Evolutionary conservation across 2,329 filamentous ascomycete genomes (phyloP).

Genomic region (Amphichorda felina): DNA sequence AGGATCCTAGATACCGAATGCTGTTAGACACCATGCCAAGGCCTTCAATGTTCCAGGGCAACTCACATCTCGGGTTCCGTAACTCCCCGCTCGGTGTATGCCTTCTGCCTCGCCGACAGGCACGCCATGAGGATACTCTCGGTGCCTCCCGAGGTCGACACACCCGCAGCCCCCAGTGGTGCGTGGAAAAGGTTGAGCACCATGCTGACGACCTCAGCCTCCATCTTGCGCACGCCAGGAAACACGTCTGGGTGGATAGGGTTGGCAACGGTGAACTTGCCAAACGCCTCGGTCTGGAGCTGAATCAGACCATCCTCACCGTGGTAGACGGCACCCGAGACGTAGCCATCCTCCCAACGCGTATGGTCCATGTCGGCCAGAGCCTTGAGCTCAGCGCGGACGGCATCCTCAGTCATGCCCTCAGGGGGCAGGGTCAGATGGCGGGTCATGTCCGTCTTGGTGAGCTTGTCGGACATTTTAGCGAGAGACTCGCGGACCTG

Average conservation of each 20-base stretch:
- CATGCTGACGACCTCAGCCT: conserved; percentile 96
- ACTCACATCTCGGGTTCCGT: conserved; percentile 88
- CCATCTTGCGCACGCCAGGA: conserved; percentile 97
- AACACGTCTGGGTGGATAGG: conserved; percentile 98
- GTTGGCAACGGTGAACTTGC: conserved; percentile 88
- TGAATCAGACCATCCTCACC: conserved; percentile 72
- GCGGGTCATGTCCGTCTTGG: conserved; percentile 59
- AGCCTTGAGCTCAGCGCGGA: conserved; percentile 67
- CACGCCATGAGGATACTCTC: conserved; percentile 97
- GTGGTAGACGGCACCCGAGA: conserved; percentile 93
- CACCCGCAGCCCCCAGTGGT: conserved; percentile 73
- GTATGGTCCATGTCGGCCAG: conserved; percentile 85
- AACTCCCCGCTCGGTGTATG: conserved; percentile 70
- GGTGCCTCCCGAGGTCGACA: conserved; percentile 85
- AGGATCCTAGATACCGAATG: conserved; percentile 58
- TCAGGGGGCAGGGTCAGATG: conserved; percentile 71
- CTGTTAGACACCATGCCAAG: background rate
- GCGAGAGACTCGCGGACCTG: conserved; percentile 70
- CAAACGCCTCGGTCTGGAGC: conserved; percentile 86
- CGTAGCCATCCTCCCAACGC: conserved; percentile 89
- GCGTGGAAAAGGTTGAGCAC: conserved; percentile 82
- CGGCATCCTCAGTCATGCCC: conserved; percentile 68
- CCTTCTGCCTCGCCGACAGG: conserved; percentile 81
- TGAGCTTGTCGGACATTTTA: conserved; percentile 75
- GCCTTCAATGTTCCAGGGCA: background rate